phyloP scores from a whole-genome alignment of 306 rosid genomes.

The Fragaria vesca region DNA sequence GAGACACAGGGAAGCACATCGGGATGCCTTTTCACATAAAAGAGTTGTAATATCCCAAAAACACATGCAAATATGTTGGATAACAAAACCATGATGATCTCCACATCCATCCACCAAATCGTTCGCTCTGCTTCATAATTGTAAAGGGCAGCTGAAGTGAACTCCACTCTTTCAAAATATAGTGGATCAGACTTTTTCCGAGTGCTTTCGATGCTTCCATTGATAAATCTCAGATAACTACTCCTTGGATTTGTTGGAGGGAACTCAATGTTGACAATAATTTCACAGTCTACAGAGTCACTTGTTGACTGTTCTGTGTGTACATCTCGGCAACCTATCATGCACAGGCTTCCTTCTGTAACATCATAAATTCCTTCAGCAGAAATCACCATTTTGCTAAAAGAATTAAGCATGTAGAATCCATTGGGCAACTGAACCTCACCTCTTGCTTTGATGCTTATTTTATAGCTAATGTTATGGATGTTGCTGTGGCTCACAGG shows the following conservation, averaged over 20 bases:
- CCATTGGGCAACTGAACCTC: neutral
- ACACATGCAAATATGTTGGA: slow-evolving; percentile 47
- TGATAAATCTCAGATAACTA: slow-evolving; percentile 5
- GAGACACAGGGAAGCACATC: slow-evolving; percentile 24
- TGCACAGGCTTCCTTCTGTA: slow-evolving; percentile 48
- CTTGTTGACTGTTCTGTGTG: neutral
- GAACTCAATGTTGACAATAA: slow-evolving; percentile 44
- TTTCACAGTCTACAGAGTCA: slow-evolving; percentile 42
- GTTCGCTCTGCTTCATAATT: neutral
- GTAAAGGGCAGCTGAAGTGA: slow-evolving; percentile 30
- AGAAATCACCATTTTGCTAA: slow-evolving; percentile 13
- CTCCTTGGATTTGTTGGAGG: slow-evolving; percentile 26
- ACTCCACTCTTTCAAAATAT: slow-evolving; percentile 29
- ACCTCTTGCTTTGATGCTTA: neutral
- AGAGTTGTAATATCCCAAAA: slow-evolving; percentile 46
- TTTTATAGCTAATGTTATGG: neutral
- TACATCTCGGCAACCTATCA: slow-evolving; percentile 55
- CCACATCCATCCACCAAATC: slow-evolving; percentile 53
- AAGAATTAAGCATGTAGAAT: neutral
- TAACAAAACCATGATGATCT: slow-evolving; percentile 45
- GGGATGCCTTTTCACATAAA: slow-evolving; percentile 37
- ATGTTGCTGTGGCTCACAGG: neutral
- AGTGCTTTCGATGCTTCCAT: slow-evolving; percentile 48
- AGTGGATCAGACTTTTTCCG: slow-evolving; percentile 40
- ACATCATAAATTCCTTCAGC: slow-evolving; percentile 57